These are phyloP conservation scores for Senna tora DNA, from an alignment of 306 rosid genomes.

Conservation along the genomic window DNA sequence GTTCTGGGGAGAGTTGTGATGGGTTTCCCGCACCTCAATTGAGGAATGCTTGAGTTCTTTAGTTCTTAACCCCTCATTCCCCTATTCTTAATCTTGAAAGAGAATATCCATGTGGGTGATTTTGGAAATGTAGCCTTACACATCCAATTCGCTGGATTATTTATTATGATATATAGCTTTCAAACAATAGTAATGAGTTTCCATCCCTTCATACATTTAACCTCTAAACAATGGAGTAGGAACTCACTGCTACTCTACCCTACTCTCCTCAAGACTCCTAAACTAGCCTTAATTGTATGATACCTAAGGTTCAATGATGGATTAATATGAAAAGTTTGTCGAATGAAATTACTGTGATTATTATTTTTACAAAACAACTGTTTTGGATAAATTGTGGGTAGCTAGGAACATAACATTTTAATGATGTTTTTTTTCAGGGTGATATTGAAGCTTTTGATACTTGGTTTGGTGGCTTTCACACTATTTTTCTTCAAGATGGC, in stretches of 20 bases:
- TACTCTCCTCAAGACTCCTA: background rate
- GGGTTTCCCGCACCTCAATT: background rate
- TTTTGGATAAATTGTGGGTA: constrained; percentile 10
- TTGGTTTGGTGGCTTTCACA: constrained; percentile 46
- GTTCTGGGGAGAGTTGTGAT: background rate
- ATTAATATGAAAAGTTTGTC: constrained; percentile 12
- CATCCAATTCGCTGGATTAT: background rate
- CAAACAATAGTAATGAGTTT: background rate
- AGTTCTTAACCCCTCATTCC: background rate
- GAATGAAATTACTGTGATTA: constrained; percentile 17
- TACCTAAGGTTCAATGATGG: constrained; percentile 17
- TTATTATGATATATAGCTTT: background rate
- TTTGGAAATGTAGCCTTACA: background rate
- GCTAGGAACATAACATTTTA: constrained; percentile 10
- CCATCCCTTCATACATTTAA: background rate
- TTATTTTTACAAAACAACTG: constrained; percentile 1
- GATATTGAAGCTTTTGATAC: constrained; percentile 50
- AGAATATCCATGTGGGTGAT: background rate
- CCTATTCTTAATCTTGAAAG: background rate
- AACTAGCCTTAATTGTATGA: background rate
- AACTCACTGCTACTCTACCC: background rate
- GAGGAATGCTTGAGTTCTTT: background rate
- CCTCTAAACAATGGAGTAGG: background rate
- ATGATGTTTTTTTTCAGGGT: constrained; percentile 46
- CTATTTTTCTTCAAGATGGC: constrained; percentile 26